Conservation (phyloP, 2,329 filamentous ascomycete genomes). For the Curvularia hawaiiensis region DNA sequence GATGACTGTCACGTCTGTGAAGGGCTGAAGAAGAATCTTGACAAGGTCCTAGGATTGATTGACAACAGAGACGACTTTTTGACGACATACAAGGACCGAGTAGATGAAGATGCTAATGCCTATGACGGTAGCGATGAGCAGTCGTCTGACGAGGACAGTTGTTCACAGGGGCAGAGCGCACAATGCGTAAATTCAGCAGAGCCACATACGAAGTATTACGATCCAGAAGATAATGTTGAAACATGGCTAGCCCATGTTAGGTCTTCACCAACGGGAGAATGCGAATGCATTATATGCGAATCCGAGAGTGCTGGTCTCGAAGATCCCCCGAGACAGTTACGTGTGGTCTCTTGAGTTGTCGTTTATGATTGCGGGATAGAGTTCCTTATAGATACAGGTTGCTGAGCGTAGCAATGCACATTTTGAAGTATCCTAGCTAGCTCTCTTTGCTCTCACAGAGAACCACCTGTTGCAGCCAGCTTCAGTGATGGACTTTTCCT, state of each 20-base stretch:
- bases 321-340: neutral
- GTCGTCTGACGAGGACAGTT: neutral
- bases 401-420: neutral
- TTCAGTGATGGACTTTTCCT: neutral
- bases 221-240: neutral
- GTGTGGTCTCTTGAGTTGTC: neutral
- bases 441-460: too few species aligned
- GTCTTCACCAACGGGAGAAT: neutral
- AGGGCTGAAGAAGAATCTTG: neutral
- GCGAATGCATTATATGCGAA: neutral
- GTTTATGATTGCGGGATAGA: neutral
- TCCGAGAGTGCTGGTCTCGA: neutral
- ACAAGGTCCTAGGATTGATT: neutral
- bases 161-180: neutral
- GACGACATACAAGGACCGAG: neutral
- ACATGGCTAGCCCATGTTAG: neutral
- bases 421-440: neutral
- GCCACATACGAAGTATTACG: too few species aligned
- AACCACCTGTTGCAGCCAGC: neutral
- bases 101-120: neutral
- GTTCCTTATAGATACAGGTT: neutral
- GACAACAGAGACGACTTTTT: neutral
- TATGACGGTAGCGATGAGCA: neutral
- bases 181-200: neutral
- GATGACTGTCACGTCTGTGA: conserved; percentile 2